Evolutionary conservation across 352 stramenopile genomes (phyloP), one percentile per base, ranked within the genome.

Genomic region (Phytophthora colocasiae): DNA sequence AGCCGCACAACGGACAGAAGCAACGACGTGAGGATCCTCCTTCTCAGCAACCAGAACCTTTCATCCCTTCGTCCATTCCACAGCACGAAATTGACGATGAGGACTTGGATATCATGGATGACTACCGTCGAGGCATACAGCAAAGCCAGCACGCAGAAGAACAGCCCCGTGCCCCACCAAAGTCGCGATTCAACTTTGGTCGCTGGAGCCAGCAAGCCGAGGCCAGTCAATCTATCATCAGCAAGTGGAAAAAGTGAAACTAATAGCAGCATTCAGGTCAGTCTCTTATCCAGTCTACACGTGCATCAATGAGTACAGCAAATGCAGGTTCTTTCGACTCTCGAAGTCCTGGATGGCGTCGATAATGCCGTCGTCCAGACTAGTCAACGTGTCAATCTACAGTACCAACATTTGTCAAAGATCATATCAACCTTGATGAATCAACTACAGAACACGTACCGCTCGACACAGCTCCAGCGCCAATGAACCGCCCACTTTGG

Each of bases 401-500:
- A 62, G 32, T 50, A 58, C 55, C 34, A 38, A 26, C 19, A 11
- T 12, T 45, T 12, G 39, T 49, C 22, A 69, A 15, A 17, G 7
- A 54, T 22, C 43, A 24, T n/a, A 4, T 24, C 41, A 38, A 22
- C 9, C 9, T 11, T 52, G 4, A 11, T 17, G 11, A 22, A 48
- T 22, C 19, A 63, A 53, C 31, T 48, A 14, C 14, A 51, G 12
- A 38, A 0, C 26, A 57, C 46, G 7, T 57, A 91, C 83, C 66
- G 80, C 69, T 64, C 90, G 74, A 39, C 86, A 94, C 9, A 96
- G 63, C 49, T 95, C 84, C 14, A 96, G 71, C 14, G 87, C 85
- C 31, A 95, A 77, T 7, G 83, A 85, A 4, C 87, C 89, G 58
- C 89, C 89, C 40, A 90, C 87, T 77, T 93, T 91, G 45, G 90